Conservation (phyloP, 495 filamentous ascomycete species). For the Hypoxylon perforatum region DNA sequence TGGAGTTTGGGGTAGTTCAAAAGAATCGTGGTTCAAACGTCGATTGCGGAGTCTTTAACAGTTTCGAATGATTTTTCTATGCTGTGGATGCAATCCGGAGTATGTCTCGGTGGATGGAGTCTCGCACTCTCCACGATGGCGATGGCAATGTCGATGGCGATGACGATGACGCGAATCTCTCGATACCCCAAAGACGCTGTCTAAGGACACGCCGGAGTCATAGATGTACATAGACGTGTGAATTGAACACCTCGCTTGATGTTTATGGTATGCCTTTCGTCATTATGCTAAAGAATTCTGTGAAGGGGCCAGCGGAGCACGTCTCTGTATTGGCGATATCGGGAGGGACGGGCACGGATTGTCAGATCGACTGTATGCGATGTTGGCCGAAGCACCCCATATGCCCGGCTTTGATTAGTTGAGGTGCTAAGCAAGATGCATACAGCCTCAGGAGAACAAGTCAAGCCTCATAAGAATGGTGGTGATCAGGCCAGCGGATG, state of each 20-base stretch:
- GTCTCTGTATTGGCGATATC: constrained; percentile 13
- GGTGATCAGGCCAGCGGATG: constrained; percentile 15
- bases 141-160: background rate
- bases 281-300: background rate
- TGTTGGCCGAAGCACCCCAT: constrained; percentile 8
- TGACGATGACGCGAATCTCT: background rate
- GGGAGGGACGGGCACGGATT: constrained; percentile 3
- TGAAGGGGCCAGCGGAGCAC: background rate
- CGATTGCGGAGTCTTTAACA: constrained; percentile 16
- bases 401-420: constrained; percentile 19
- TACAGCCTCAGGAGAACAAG: constrained; percentile 3
- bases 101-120: background rate
- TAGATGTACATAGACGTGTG: constrained; percentile 29
- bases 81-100: constrained; percentile 20
- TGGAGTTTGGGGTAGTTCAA: constrained; percentile 32
- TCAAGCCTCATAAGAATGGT: constrained; percentile 9
- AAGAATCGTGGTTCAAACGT: constrained; percentile 22
- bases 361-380: constrained; percentile 10
- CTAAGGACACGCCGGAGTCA: constrained; percentile 4
- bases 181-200: constrained; percentile 9
- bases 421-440: constrained; percentile 10
- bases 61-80: constrained; percentile 21
- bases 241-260: constrained; percentile 27
- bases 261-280: constrained; percentile 9
- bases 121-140: constrained; percentile 2